These are phyloP conservation scores for Nemania sp. DNA, from an alignment of 2,329 filamentous ascomycete species.

Conservation along the genomic window DNA sequence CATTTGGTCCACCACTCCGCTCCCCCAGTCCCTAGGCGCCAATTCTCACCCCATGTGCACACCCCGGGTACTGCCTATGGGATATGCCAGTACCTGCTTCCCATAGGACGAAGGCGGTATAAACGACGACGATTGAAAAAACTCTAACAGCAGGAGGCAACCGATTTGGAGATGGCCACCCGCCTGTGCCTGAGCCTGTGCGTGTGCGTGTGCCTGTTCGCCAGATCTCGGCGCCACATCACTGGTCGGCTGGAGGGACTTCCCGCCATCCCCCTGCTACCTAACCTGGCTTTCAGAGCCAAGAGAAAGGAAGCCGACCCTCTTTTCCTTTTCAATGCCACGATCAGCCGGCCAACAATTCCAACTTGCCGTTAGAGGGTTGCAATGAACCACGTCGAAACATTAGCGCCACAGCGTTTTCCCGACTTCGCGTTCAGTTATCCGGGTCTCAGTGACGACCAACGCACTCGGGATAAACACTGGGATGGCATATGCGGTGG, in stretches of 20 bases:
- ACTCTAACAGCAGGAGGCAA: constrained; percentile 29
- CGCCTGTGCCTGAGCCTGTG: constrained; percentile 7
- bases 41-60: neutral
- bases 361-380: constrained; percentile 37
- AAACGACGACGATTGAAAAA: constrained; percentile 15
- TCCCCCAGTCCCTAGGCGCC: too few relatives aligned
- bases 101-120: constrained; percentile 1
- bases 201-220: neutral
- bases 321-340: constrained; percentile 27
- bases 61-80: neutral
- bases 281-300: constrained; percentile 14
- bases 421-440: constrained; percentile 2
- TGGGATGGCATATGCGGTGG: constrained; percentile 20
- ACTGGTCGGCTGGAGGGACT: constrained; percentile 33
- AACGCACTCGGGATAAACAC: constrained; percentile 9
- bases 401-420: constrained; percentile 23
- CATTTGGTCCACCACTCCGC: constrained; percentile 1
- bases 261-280: constrained; percentile 32
- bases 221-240: constrained; percentile 30
- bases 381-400: constrained; percentile 31
- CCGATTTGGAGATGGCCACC: constrained; percentile 34
- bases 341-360: constrained; percentile 33
- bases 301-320: constrained; percentile 17
- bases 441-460: neutral
- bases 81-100: neutral